Evolutionary conservation across 139 green algal genomes (phyloP), one percentile per base, ranked within the genome.

Genomic region (Chlamydomonas sphaeroides): DNA sequence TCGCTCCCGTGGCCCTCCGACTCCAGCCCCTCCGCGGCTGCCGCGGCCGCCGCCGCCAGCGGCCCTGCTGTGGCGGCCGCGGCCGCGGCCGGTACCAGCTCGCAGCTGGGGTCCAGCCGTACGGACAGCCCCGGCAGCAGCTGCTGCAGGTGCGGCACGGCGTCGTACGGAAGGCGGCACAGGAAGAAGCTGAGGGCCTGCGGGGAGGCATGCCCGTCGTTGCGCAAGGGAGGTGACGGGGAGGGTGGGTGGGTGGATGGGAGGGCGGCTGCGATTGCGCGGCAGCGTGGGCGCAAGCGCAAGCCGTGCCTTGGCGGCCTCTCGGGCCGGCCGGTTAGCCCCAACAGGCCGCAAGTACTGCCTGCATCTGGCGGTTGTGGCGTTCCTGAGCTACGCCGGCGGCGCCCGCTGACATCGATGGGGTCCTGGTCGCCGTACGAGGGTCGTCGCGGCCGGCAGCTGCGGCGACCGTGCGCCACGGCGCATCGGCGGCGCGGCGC

Each of bases 51-150:
- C 63, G 63, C 33, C 32, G 32, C 45, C 28, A 32, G 6, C 33
- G 2, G 3, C 63, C 10, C 1, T 26, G 4, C 11, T 26, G 63
- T 48, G 11, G 20, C 2, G 30, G 48, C 49, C 68, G 41, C 57
- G 48, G 41, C 23, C 48, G n/a, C 21, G 20, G 17, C 5, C 26
- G n/a, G 25, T 5, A 15, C 71, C 33, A 56, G 67, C 35, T 35
- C 23, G 51, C 71, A 78, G 71, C 71, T 78, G 33, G 71, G 35
- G 71, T 78, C 71, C 21, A 78, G 20, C 2, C 51, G 51, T 7
- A 78, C 33, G 33, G 49, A 23, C 33, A 78, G 48, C 33, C 33
- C 42, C 23, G 71, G 71, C 1, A 14, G 61, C n/a, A n/a, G 18
- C 56, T 49, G 18, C 53, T 51, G 51, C 26, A 66, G 51, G 25